Percentiles rank a stretch among this genome's conserved stretches.
phyloP scores from a whole-genome alignment of 2,329 filamentous ascomycete species.

The Aspergillus costaricaensis region DNA sequence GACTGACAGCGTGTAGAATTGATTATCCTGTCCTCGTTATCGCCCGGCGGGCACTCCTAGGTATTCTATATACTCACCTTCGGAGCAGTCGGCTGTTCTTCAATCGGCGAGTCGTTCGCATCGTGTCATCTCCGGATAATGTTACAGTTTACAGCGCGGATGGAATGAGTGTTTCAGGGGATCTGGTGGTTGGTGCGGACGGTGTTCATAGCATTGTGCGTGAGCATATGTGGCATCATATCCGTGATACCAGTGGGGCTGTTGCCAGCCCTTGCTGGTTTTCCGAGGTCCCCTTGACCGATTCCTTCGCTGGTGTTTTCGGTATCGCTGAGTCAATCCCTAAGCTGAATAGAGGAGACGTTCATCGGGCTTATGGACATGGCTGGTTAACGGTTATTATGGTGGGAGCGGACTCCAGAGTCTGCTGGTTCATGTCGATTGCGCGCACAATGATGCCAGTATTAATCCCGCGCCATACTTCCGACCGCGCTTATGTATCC shows the following conservation, averaged over 20 bases:
- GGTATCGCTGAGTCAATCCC: conserved; percentile 23
- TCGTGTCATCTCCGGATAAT: not conserved
- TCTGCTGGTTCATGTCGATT: conserved; percentile 2
- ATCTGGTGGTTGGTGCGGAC: conserved; percentile 45
- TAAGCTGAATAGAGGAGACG: conserved; percentile 14
- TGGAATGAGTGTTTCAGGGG: conserved; percentile 19
- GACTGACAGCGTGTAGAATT: not conserved
- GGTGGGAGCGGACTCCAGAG: conserved; percentile 2
- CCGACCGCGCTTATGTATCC: not conserved
- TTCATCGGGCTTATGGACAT: not conserved
- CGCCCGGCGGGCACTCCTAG: not conserved
- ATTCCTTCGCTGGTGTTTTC: conserved; percentile 21
- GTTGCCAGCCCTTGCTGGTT: not conserved
- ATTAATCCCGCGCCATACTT: not conserved
- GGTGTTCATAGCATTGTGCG: conserved; percentile 44
- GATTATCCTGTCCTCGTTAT: conserved; percentile 5
- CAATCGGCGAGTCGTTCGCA: not conserved
- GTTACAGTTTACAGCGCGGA: not conserved
- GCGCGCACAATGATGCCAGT: not conserved
- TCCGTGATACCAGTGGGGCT: not conserved
- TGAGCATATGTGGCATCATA: conserved; percentile 30
- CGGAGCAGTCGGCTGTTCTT: not conserved
- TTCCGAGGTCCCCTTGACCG: not conserved
- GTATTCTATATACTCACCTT: not conserved
- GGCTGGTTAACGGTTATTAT: conserved; percentile 7